phyloP scores from a whole-genome alignment of 305 asterid genomes.

The Solanum aculeatissimum region DNA sequence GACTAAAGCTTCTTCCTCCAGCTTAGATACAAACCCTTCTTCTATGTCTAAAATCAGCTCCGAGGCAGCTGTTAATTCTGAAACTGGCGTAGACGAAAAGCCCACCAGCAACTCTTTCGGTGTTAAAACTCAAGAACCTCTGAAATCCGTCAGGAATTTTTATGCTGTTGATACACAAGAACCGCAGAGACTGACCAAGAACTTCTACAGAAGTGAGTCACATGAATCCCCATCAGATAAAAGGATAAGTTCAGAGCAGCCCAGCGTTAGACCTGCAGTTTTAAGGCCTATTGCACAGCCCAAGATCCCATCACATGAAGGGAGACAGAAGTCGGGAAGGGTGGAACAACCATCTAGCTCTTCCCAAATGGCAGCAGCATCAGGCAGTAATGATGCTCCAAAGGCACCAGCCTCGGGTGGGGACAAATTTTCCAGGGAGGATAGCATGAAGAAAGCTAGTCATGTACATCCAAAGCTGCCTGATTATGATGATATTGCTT shows the following conservation, averaged over 20 bases:
- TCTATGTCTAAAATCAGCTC: conserved; percentile 15
- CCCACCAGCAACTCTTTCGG: conserved; percentile 5
- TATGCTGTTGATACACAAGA: conserved; percentile 11
- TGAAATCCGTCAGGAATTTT: conserved; percentile 8
- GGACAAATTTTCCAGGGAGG: conserved; percentile 24
- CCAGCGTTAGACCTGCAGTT: conserved; percentile 13
- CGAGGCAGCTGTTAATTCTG: conserved; percentile 11
- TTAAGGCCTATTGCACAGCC: conserved; percentile 17
- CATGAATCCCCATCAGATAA: neutral
- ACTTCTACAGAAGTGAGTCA: neutral
- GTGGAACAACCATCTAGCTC: conserved; percentile 10
- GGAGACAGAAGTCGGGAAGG: conserved; percentile 16
- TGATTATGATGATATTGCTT: conserved; percentile 59
- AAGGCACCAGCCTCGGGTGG: conserved; percentile 22
- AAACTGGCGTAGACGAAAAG: conserved; percentile 16
- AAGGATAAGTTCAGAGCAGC: conserved; percentile 17
- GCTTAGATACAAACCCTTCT: conserved; percentile 11
- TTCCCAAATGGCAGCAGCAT: conserved; percentile 6
- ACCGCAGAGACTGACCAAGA: conserved; percentile 10
- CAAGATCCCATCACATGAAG: conserved; percentile 10
- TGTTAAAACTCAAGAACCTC: conserved; percentile 2
- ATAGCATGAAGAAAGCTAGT: conserved; percentile 42
- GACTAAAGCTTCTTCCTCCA: conserved; percentile 35
- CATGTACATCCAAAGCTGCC: conserved; percentile 99
- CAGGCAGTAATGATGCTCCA: conserved; percentile 9